These are phyloP conservation scores for Pluteus cervinus DNA, from an alignment of 768 basidiomycete species.

Conservation along the genomic window DNA sequence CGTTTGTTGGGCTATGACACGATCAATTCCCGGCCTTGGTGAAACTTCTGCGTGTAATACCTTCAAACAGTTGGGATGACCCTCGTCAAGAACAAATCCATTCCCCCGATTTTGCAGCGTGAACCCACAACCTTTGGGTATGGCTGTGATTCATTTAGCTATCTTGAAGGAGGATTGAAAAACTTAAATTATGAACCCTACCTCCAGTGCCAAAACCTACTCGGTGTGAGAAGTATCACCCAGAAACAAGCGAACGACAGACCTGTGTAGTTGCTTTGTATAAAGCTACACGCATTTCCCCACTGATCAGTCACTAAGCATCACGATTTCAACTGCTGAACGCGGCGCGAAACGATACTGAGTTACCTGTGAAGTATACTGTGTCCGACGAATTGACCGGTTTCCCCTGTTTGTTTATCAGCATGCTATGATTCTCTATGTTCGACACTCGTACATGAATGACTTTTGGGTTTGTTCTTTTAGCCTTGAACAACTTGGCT, in stretches of 20 bases:
- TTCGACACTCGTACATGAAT: slow-evolving; percentile 46
- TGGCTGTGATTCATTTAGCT: slow-evolving; percentile 57
- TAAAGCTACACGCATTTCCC: slow-evolving; percentile 87
- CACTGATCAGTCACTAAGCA: slow-evolving; percentile 68
- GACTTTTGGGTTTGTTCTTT: slow-evolving; percentile 57
- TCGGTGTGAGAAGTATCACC: not conserved
- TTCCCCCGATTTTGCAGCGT: slow-evolving; percentile 93
- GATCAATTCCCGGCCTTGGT: too few relatives aligned
- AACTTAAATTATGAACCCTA: slow-evolving; percentile 19
- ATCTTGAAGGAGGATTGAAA: too few relatives aligned
- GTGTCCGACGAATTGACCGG: slow-evolving; percentile 88
- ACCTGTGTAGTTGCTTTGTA: slow-evolving; percentile 87
- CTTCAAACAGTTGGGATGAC: slow-evolving; percentile 81
- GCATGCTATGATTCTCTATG: slow-evolving; percentile 1
- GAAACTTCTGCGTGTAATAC: too few relatives aligned
- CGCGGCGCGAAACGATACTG: slow-evolving; percentile 5
- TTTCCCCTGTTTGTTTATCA: slow-evolving; percentile 49
- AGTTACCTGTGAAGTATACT: slow-evolving; percentile 89
- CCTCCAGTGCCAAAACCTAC: slow-evolving; percentile 87
- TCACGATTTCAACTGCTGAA: not conserved
- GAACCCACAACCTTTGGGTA: slow-evolving; percentile 94
- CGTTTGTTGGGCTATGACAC: slow-evolving; percentile 85
- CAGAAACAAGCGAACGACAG: slow-evolving; percentile 11
- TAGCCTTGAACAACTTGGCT: slow-evolving; percentile 73
- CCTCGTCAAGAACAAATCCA: slow-evolving; percentile 72